Percentiles rank a stretch among this genome's conserved stretches.
Conservation (phyloP, 257 asterid genomes). For the Oldenlandia corymbosa region DNA sequence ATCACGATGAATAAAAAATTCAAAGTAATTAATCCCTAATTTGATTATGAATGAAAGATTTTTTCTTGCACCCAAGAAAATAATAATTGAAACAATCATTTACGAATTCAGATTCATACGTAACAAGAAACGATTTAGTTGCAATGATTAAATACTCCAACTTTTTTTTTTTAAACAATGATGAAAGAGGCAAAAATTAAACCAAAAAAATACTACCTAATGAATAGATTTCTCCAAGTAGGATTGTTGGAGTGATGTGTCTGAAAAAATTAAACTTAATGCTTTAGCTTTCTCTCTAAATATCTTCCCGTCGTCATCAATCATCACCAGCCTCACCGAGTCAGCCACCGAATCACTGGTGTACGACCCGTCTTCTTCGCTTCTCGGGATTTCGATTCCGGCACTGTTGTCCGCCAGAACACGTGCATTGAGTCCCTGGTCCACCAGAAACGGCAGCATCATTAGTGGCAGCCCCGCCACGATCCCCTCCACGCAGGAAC, state of each 20-base stretch:
- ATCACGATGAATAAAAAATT: no score
- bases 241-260: slow-evolving; percentile 13
- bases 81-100: no score
- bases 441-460: slow-evolving; percentile 28
- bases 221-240: slow-evolving; percentile 17
- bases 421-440: slow-evolving; percentile 26
- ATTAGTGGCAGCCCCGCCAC: slow-evolving; percentile 29
- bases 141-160: no score
- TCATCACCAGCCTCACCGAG: slow-evolving; percentile 24
- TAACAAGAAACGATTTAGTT: no score
- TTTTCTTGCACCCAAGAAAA: no score
- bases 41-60: no score
- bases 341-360: slow-evolving; percentile 28
- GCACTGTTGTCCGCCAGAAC: slow-evolving; percentile 9
- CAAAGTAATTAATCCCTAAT: no score
- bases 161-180: no score
- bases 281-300: slow-evolving; percentile 22
- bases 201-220: background rate
- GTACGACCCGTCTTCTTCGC: slow-evolving; percentile 27
- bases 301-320: slow-evolving; percentile 12
- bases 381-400: slow-evolving; percentile 21
- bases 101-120: no score
- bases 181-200: no score
- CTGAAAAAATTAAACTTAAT: slow-evolving; percentile 17
- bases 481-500: slow-evolving; percentile 38